These are phyloP conservation scores for Cyclanthera cordifolia DNA, from an alignment of 306 rosid genomes.

Conservation along the genomic window DNA sequence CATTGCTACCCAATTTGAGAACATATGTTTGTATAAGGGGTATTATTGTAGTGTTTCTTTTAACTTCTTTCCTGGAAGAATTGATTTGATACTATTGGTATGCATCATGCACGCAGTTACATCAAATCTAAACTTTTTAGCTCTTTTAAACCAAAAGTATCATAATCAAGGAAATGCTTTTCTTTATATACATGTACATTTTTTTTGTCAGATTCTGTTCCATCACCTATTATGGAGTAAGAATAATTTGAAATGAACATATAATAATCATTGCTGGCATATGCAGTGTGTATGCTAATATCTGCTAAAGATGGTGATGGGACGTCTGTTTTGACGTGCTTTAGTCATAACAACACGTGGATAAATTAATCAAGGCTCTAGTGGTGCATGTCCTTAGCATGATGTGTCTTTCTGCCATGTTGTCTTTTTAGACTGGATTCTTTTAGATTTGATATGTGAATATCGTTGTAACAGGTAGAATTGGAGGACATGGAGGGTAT, in stretches of 20 bases:
- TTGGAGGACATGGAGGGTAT: conserved; percentile 76
- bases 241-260: background rate
- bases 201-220: background rate
- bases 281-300: background rate
- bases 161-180: background rate
- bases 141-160: background rate
- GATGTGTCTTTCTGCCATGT: background rate
- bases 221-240: background rate
- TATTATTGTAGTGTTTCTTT: background rate
- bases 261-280: background rate
- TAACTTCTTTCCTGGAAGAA: background rate
- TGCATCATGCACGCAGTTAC: background rate
- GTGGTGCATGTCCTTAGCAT: conserved; percentile 5
- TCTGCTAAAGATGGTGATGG: background rate
- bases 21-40: background rate
- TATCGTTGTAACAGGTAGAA: conserved; percentile 52
- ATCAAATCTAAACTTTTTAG: background rate
- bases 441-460: conserved; percentile 22
- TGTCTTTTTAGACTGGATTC: conserved; percentile 3
- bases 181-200: background rate
- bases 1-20: background rate
- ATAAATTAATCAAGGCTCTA: background rate
- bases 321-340: background rate
- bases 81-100: background rate
- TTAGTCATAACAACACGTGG: background rate